Conservation (phyloP, 2,329 filamentous ascomycete genomes). For the Paracoccidioides brasiliensis region DNA sequence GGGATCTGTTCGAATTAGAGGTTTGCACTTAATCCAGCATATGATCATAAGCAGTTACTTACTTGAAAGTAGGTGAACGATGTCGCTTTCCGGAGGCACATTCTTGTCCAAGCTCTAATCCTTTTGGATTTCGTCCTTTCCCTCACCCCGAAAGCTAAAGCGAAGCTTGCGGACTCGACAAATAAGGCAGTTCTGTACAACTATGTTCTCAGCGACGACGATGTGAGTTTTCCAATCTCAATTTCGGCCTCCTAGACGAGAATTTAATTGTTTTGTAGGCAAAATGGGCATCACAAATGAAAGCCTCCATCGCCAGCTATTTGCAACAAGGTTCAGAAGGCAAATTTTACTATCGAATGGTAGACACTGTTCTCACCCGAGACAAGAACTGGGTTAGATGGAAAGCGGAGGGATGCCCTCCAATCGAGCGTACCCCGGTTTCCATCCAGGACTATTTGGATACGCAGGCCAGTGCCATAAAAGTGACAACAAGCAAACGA, state of each 20-base stretch:
- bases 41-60: constrained; percentile 15
- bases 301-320: constrained; percentile 66
- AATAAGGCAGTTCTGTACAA: constrained; percentile 86
- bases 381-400: constrained; percentile 99
- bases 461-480: constrained; percentile 53
- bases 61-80: constrained; percentile 58
- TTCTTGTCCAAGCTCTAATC: constrained; percentile 89
- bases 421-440: constrained; percentile 66
- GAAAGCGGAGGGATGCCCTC: constrained; percentile 89
- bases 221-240: constrained; percentile 41
- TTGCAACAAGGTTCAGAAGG: constrained; percentile 70
- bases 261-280: constrained; percentile 37
- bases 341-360: constrained; percentile 89
- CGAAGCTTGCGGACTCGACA: constrained; percentile 56
- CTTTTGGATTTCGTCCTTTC: constrained; percentile 92
- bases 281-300: constrained; percentile 73
- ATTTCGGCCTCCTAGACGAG: neutral
- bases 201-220: constrained; percentile 65
- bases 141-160: constrained; percentile 67
- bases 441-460: constrained; percentile 54
- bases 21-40: constrained; percentile 32
- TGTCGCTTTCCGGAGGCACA: constrained; percentile 82
- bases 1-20: constrained; percentile 91
- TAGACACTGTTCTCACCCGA: constrained; percentile 85
- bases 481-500: constrained; percentile 57